Percentiles rank a stretch among this genome's conserved stretches.
Evolutionary conservation across 257 asterid genomes (phyloP).

Genomic region (Avicennia marina): DNA sequence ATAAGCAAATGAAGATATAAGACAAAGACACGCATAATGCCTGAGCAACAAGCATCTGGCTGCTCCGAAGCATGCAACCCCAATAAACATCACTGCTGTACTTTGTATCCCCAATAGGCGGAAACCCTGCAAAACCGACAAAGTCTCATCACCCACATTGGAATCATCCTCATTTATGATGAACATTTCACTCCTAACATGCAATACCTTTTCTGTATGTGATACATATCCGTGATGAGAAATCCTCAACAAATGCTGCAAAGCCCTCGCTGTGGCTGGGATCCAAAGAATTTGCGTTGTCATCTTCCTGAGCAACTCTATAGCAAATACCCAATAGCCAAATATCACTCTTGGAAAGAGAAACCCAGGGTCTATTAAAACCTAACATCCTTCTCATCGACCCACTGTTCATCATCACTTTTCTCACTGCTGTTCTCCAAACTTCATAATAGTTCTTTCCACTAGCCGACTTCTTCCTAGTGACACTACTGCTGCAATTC

Average conservation of each 20-base stretch:
- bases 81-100: conserved; percentile 81
- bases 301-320: conserved; percentile 56
- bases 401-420: conserved; percentile 68
- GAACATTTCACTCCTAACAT: neutral
- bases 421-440: conserved; percentile 70
- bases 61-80: conserved; percentile 99
- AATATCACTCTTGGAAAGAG: conserved; percentile 67
- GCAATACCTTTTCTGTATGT: conserved; percentile 84
- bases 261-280: conserved; percentile 86
- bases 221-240: conserved; percentile 76
- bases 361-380: conserved; percentile 36
- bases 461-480: conserved; percentile 30
- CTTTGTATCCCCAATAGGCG: conserved; percentile 71
- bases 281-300: conserved; percentile 49
- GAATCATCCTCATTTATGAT: neutral
- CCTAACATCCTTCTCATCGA: conserved; percentile 85
- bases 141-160: conserved; percentile 7
- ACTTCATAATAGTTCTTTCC: conserved; percentile 49
- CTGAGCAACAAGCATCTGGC: conserved; percentile 99
- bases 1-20: conserved; percentile 9
- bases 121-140: conserved; percentile 51
- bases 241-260: conserved; percentile 83
- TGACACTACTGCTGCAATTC: conserved; percentile 17
- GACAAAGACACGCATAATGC: conserved; percentile 21
- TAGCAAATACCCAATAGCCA: conserved; percentile 94